Percentiles rank a stretch among this genome's conserved stretches.
These are phyloP conservation scores for Eimeria zaria DNA, from an alignment of 169 alveolate genomes.

Conservation along the genomic window DNA sequence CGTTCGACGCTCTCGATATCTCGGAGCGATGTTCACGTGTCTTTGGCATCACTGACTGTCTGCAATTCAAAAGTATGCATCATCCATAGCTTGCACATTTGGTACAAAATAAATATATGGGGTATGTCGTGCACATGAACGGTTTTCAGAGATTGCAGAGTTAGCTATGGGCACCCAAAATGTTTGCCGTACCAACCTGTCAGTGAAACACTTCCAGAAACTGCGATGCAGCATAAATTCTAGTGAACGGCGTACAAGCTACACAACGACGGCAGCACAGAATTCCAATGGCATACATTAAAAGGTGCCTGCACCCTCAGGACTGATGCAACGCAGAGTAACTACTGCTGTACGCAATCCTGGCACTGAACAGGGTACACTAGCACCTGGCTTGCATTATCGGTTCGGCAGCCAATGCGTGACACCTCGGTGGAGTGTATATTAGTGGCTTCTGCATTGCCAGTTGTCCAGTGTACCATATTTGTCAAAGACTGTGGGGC, in stretches of 20 bases:
- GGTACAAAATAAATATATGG: not conserved
- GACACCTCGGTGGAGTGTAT: not conserved
- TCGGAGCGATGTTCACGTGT: not conserved
- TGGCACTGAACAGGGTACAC: not conserved
- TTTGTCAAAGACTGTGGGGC: not conserved
- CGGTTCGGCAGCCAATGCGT: not conserved
- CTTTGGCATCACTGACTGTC: constrained; percentile 5
- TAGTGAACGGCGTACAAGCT: not conserved
- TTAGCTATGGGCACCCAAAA: not conserved
- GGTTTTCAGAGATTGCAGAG: not conserved
- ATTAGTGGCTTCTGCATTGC: not conserved
- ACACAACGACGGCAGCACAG: not conserved
- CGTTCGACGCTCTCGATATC: not conserved
- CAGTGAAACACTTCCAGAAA: not conserved
- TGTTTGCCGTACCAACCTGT: not conserved
- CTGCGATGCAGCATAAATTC: not conserved
- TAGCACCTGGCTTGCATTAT: not conserved
- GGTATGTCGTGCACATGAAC: not conserved
- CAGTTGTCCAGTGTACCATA: not conserved
- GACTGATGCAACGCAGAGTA: not conserved
- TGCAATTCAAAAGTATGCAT: not conserved
- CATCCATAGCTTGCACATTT: not conserved
- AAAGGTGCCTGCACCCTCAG: not conserved
- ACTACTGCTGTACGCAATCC: not conserved
- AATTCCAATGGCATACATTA: not conserved